Evolutionary conservation across 306 rosid genomes (phyloP).

Genomic region (Ceratonia siliqua): DNA sequence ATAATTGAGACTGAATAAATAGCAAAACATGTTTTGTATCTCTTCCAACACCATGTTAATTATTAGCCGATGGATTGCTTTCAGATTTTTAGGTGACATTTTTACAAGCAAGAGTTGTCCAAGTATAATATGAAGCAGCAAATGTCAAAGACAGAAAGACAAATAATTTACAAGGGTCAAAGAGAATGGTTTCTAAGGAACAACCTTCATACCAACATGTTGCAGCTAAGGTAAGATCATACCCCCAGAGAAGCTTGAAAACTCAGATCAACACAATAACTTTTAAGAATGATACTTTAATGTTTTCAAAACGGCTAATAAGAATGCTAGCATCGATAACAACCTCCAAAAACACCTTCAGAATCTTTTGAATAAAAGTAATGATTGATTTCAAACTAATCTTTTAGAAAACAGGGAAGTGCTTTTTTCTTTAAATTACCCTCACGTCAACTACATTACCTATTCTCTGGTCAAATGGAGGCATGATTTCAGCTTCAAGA

Average conservation of each 20-base stretch:
- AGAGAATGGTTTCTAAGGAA: no score
- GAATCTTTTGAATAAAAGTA: not conserved
- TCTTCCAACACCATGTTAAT: not conserved
- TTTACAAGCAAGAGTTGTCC: constrained; percentile 6
- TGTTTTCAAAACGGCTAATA: no score
- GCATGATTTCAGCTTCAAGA: not conserved
- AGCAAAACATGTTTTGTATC: constrained; percentile 1
- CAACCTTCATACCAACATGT: constrained; percentile 10
- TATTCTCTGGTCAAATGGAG: no score
- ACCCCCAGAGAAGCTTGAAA: not conserved
- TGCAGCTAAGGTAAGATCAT: not conserved
- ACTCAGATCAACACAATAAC: not conserved
- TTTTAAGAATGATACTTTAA: not conserved
- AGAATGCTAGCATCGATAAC: not conserved
- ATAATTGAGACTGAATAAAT: not conserved
- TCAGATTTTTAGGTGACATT: not conserved
- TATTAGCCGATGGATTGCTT: not conserved
- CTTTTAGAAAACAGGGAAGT: not conserved
- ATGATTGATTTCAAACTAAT: not conserved
- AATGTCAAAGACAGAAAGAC: not conserved
- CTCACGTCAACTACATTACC: not conserved
- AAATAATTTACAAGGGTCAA: no score
- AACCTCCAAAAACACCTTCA: not conserved
- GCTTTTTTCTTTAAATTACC: not conserved
- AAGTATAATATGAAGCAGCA: not conserved